Percentiles rank a stretch among this genome's conserved stretches.
Evolutionary conservation across 2,329 filamentous ascomycete genomes (phyloP).

Genomic region (Orbilia ellipsospora): DNA sequence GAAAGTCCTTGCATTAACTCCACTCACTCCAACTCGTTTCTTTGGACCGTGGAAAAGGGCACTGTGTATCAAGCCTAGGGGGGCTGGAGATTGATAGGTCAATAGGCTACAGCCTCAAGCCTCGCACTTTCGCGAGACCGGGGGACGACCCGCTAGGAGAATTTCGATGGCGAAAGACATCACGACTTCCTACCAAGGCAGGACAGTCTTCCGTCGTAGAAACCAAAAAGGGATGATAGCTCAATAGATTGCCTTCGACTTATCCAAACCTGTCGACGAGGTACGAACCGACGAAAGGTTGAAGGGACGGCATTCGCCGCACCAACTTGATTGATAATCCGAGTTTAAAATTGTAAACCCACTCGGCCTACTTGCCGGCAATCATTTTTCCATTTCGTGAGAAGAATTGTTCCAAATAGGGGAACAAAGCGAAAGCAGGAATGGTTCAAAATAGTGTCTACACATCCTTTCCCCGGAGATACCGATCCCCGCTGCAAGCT

Average conservation of each 20-base stretch:
- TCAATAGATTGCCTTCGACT: slow-evolving; percentile 13
- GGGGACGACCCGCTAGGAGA: slow-evolving; percentile 31
- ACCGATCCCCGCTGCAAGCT: slow-evolving; percentile 34
- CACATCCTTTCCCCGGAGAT: slow-evolving; percentile 30
- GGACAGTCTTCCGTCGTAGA: not conserved
- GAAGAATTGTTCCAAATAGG: too few relatives aligned
- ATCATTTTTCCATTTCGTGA: not conserved
- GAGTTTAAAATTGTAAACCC: slow-evolving; percentile 14
- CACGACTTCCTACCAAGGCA: slow-evolving; percentile 5
- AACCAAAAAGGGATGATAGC: slow-evolving; percentile 15
- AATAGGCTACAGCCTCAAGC: slow-evolving; percentile 20
- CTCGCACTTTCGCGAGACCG: slow-evolving; percentile 16
- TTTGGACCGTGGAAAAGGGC: slow-evolving; percentile 6
- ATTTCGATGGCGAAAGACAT: slow-evolving; percentile 43
- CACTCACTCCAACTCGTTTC: slow-evolving; percentile 10
- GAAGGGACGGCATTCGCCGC: slow-evolving; percentile 33
- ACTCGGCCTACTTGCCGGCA: slow-evolving; percentile 11
- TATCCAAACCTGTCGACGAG: slow-evolving; percentile 13
- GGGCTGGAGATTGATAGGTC: slow-evolving; percentile 40
- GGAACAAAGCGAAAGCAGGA: not conserved
- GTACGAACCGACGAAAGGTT: slow-evolving; percentile 10
- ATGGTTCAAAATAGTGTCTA: not conserved
- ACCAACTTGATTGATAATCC: slow-evolving; percentile 5
- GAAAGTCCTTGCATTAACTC: slow-evolving; percentile 15
- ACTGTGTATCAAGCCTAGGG: not conserved